Evolutionary conservation across 108 stramenopile genomes (phyloP).

Genomic region (Discostella stelligeroides): DNA sequence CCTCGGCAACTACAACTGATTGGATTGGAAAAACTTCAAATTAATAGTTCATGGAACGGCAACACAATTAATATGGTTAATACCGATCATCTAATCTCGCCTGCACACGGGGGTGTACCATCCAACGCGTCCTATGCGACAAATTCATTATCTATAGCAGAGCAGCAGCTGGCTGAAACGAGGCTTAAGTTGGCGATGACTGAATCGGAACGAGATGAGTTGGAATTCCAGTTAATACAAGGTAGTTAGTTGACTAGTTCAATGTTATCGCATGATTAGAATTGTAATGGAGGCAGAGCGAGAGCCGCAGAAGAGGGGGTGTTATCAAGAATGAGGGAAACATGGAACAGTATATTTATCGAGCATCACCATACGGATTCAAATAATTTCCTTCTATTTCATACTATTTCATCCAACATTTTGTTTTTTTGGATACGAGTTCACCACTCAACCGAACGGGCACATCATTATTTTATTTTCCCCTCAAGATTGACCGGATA

Average conservation of each 20-base stretch:
- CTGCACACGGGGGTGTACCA: background rate
- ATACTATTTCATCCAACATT: too few relatives aligned
- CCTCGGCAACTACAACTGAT: constrained; percentile 11
- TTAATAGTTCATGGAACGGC: background rate
- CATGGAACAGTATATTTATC: background rate
- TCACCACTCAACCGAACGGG: too few relatives aligned
- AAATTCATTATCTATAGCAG: constrained; percentile 18
- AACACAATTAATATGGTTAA: background rate
- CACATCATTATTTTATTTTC: too few relatives aligned
- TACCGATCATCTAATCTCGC: constrained; percentile 5
- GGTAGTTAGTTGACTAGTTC: background rate
- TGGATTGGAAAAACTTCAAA: constrained; percentile 3
- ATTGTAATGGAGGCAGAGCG: background rate
- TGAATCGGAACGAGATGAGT: constrained; percentile 46
- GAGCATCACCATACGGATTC: background rate
- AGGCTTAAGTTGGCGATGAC: constrained; percentile 42
- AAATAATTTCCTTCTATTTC: too few relatives aligned
- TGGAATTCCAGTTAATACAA: constrained; percentile 47
- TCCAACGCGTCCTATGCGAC: constrained; percentile 1
- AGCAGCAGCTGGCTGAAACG: constrained; percentile 33
- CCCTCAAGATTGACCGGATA: constrained; percentile 39
- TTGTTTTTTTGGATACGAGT: too few relatives aligned
- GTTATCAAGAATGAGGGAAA: constrained; percentile 1
- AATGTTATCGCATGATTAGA: background rate
- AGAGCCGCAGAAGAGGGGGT: background rate